Evolutionary conservation across 805 yeast species (phyloP).

Genomic region (Candida qinlingensis): DNA sequence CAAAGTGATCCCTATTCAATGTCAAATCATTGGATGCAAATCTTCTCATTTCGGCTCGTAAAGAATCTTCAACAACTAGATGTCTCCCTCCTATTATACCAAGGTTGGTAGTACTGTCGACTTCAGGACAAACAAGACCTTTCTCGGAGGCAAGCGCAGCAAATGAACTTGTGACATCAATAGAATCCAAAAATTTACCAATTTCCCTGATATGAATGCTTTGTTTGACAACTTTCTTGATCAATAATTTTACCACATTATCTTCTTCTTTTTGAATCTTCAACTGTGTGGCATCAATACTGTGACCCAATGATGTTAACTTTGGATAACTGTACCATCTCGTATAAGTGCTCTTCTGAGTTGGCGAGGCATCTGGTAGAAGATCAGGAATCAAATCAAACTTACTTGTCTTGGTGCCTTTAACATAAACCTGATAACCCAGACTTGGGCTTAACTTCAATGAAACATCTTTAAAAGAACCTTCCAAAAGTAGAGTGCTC

Average conservation of each 20-base stretch:
- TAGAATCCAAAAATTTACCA: conserved; percentile 49
- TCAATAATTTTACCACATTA: conserved; percentile 43
- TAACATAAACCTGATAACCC: conserved; percentile 45
- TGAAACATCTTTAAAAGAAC: conserved; percentile 27
- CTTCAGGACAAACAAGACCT: conserved; percentile 57
- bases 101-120: conserved; percentile 44
- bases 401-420: conserved; percentile 21
- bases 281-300: conserved; percentile 38
- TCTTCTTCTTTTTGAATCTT: conserved; percentile 53
- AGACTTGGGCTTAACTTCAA: conserved; percentile 37
- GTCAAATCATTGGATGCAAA: conserved; percentile 85
- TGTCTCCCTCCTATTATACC: conserved; percentile 70
- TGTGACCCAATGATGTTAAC: conserved; percentile 50
- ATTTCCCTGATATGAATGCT: conserved; percentile 44
- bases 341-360: conserved; percentile 38
- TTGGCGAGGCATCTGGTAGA: conserved; percentile 23
- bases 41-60: conserved; percentile 25
- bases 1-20: conserved; percentile 46
- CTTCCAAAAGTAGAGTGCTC: conserved; percentile 15
- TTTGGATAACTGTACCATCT: conserved; percentile 40
- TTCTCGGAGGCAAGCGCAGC: conserved; percentile 66
- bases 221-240: conserved; percentile 38
- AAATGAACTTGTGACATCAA: conserved; percentile 74
- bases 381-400: conserved; percentile 4
- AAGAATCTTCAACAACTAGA: conserved; percentile 76